Evolutionary conservation across 192 early-diverging fungal genomes (phyloP).

Genomic region (Funneliformis geosporum): DNA sequence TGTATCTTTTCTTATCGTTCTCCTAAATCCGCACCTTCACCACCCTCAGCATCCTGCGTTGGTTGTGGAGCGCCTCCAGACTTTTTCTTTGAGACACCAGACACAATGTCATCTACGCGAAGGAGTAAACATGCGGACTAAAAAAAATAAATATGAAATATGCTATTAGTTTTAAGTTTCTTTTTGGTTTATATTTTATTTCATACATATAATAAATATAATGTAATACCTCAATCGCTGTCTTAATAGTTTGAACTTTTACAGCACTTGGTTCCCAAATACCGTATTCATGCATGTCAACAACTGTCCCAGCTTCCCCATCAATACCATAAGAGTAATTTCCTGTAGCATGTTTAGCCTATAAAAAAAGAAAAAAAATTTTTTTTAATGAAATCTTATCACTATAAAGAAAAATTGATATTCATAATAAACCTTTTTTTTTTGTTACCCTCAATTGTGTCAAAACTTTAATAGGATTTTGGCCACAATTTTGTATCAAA

Average conservation of each 20-base stretch:
- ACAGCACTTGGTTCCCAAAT: constrained; percentile 99
- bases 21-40: too few relatives aligned
- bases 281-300: constrained; percentile 97
- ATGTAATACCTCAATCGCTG: constrained; percentile 82
- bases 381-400: not conserved
- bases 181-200: too few relatives aligned
- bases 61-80: constrained; percentile 42
- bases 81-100: constrained; percentile 74
- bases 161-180: constrained; percentile 4
- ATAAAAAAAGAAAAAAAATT: not conserved
- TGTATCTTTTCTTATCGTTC: too few relatives aligned
- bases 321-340: constrained; percentile 94
- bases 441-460: constrained; percentile 71
- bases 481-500: constrained; percentile 98
- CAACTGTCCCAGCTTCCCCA: constrained; percentile 86
- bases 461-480: constrained; percentile 95
- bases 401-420: not conserved
- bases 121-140: constrained; percentile 78
- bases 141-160: constrained; percentile 10
- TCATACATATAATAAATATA: not conserved
- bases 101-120: constrained; percentile 97
- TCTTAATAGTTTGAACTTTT: constrained; percentile 99
- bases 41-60: constrained; percentile 43
- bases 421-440: not conserved
- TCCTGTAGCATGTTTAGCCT: constrained; percentile 90